These are phyloP conservation scores for Pascua guehoae DNA, from an alignment of 1,284 basidiomycete genomes.

Conservation along the genomic window DNA sequence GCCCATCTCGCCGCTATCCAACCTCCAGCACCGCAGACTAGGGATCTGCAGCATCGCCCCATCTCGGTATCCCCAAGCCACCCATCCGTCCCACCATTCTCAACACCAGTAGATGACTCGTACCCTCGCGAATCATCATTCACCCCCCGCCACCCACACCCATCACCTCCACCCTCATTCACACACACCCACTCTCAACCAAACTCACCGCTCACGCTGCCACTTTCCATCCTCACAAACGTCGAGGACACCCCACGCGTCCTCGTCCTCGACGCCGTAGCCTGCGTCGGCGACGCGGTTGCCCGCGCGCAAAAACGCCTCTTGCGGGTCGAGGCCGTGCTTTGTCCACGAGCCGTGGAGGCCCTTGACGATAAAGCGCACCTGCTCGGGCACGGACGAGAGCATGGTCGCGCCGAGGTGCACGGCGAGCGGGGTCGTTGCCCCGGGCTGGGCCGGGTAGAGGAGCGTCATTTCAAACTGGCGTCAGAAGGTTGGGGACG, in stretches of 20 bases:
- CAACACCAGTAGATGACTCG: no score
- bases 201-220: constrained; percentile 3
- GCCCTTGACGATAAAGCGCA: constrained; percentile 61
- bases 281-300: constrained; percentile 22
- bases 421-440: constrained; percentile 59
- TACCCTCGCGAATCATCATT: no score
- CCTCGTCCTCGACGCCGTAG: constrained; percentile 19
- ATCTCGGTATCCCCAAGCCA: no score
- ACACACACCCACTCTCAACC: no score
- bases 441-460: constrained; percentile 56
- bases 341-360: constrained; percentile 70
- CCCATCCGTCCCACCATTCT: no score
- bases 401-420: constrained; percentile 67
- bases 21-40: no score
- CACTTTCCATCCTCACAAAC: constrained; percentile 8
- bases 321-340: constrained; percentile 72
- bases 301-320: constrained; percentile 53
- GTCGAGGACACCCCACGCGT: constrained; percentile 20
- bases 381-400: constrained; percentile 60
- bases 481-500: no score
- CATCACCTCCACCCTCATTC: no score
- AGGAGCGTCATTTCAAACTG: constrained; percentile 62
- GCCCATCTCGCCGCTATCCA: no score
- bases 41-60: no score
- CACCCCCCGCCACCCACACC: no score